Conservation (phyloP, 805 yeast genomes). For the Dipodascus albidus region DNA sequence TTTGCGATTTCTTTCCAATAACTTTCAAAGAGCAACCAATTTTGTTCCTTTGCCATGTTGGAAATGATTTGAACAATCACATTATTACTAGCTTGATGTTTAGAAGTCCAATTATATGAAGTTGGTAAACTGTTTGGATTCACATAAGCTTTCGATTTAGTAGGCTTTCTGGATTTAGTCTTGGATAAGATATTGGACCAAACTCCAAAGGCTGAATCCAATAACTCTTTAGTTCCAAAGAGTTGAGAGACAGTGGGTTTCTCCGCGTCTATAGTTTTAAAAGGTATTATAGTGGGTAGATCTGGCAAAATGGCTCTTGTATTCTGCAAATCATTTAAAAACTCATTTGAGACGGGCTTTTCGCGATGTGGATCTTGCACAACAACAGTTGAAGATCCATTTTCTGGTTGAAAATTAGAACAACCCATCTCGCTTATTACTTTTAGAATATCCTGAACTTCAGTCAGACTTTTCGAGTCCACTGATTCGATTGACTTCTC, state of each 20-base stretch:
- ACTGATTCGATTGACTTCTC: neutral
- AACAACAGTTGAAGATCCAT: no score
- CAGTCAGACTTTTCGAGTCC: neutral
- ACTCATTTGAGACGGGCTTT: no score
- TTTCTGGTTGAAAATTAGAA: no score
- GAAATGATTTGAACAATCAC: neutral
- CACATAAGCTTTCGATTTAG: neutral
- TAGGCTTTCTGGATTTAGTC: neutral
- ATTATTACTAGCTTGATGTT: neutral
- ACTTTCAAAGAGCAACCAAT: neutral
- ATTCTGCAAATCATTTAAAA: no score
- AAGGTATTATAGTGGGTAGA: no score
- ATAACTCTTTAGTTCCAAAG: neutral
- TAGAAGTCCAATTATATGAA: neutral
- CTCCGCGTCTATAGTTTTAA: neutral
- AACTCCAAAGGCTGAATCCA: neutral
- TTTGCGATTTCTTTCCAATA: neutral
- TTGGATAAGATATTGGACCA: neutral
- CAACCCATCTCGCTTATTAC: neutral
- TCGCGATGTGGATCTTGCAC: no score
- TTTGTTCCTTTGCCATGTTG: neutral
- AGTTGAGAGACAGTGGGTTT: no score
- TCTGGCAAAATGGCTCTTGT: no score
- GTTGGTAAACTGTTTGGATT: neutral
- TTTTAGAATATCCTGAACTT: neutral